Evolutionary conservation across 352 stramenopile genomes (phyloP).

Genomic region (Plasmopara viticola): DNA sequence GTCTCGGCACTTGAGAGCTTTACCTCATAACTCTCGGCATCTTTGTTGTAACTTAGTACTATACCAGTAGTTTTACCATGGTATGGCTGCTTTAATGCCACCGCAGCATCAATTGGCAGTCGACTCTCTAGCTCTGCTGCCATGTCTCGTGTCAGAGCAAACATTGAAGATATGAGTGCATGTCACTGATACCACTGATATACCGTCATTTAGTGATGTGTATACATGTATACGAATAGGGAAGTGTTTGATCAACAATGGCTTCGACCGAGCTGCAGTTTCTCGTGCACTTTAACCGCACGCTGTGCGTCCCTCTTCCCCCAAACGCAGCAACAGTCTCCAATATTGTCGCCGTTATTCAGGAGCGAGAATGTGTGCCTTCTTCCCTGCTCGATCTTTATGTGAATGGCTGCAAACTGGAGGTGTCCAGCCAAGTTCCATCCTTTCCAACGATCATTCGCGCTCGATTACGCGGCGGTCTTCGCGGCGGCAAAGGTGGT

Average conservation of each 20-base stretch:
- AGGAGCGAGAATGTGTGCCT: constrained; percentile 42
- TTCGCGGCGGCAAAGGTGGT: constrained; percentile 75
- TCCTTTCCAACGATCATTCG: constrained; percentile 51
- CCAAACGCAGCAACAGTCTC: constrained; percentile 28
- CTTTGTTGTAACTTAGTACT: too few species aligned
- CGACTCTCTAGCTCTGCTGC: too few species aligned
- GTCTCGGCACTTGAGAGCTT: too few species aligned
- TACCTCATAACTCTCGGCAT: too few species aligned
- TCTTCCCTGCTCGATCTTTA: constrained; percentile 50
- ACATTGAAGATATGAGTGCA: too few species aligned
- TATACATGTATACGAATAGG: too few species aligned
- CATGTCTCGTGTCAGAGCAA: too few species aligned
- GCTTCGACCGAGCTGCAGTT: constrained; percentile 43
- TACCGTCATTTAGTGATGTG: too few species aligned
- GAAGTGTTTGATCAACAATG: constrained; percentile 14
- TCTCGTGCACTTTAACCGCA: constrained; percentile 77
- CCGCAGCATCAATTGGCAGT: too few species aligned
- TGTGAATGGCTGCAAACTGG: constrained; percentile 43
- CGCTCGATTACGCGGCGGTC: constrained; percentile 48
- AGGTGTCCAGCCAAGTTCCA: constrained; percentile 26
- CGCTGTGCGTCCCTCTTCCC: constrained; percentile 62
- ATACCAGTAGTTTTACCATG: too few species aligned
- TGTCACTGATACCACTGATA: too few species aligned
- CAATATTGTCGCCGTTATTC: constrained; percentile 34
- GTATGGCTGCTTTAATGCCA: too few species aligned